Base-by-base conservation (phyloP, 2,329 filamentous ascomycete genomes). In the Aspergillus puulaauensis region DNA sequence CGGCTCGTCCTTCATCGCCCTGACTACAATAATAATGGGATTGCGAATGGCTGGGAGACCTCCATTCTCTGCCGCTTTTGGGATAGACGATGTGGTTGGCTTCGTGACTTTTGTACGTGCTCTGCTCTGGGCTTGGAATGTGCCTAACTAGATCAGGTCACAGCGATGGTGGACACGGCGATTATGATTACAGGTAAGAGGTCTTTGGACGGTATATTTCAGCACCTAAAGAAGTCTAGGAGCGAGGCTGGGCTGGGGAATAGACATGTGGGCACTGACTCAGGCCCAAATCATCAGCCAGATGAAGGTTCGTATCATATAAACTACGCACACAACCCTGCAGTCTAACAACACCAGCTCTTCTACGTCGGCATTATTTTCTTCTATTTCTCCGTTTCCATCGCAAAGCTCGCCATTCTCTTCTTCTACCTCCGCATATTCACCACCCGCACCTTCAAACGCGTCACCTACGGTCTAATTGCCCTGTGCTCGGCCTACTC, bases 401-500 rank as follows among this genome's bases (percentile, higher is more conserved):
- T 52, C 24, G 37, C 55, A 17, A 57, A 57, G 39, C 55, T 57
- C 8, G 43, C 55, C 43, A 57, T 57, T 24, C 43, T 57, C 12
- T 57, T 52, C 37, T 57, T 57, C 37, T 57, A 57, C 44, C 55
- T 57, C 15, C 55, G 55, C n/a, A 57, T 57, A 24, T 57, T 57
- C 49, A 52, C 55, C 17, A 47, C 49, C 3, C 43, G 3, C 4
- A 21, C 19, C 23, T 57, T 57, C 35, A 57, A 48, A n/a, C 48
- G 55, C 9, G 19, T 43, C 1, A 31, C 55, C 2, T 57, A 57
- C 17, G 35, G 35, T 7, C 17, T 52, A 2, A 44, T 57, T 12
- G 23, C 17, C 23, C 17, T 57, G 3, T 48, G 55, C 23, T 15
- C 41, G 8, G 23, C 31, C 3, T 57, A 47, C 21, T 49, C n/a